Evolutionary conservation across 1,284 basidiomycete genomes (phyloP), one percentile per base, ranked within the genome.

Genomic region (Microbotryum violaceum): DNA sequence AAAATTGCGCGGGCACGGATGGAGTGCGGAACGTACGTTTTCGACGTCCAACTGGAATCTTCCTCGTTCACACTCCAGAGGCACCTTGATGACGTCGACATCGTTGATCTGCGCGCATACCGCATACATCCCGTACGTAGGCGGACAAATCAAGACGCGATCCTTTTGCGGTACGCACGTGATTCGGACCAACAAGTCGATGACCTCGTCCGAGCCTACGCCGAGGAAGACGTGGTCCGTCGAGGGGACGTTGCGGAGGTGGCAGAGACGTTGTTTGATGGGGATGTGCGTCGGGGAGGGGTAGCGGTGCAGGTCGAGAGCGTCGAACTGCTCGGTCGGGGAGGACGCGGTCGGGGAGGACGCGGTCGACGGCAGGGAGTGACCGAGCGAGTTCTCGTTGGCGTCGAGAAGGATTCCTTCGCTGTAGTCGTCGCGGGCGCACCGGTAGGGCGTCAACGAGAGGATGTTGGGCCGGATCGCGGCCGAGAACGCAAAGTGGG

Each of bases 51-150:
- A 73, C 64, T 86, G 85, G 72, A 97, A 98, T 52, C 84, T 75
- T 2, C 90, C 91, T 1, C 76, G 78, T 63, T 86, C 83, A 20
- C 90, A 80, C 60, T 88, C 82, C 6, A 98, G 77, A 4, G 87
- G 86, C 4, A 91, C 85, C 72, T 88, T 85, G 56, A 93, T 84
- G 4, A 96, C 79, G 0, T 83, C 87, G 4, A 97, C 80, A 73
- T 98, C 96, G 74, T 98, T 99, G 57, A 98, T 86, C 70, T 93
- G 87, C 8, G 94, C 96, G 64, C 88, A 91, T 2, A 98, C 94
- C 21, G 81, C 77, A 77, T 98, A 98, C 94, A 98, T 98, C 25
- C 94, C 94, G 74, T 98, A 98, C 8, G 94, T 97, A 3, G 96
- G 96, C 2, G 94, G 96, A 7, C 76, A 78, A 50, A 78, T 74